A percentile compares a stretch with the other conserved stretches of the same genome.
Evolutionary conservation across 2,329 filamentous ascomycete genomes (phyloP).

Genomic region (Microdochium bolleyi): DNA sequence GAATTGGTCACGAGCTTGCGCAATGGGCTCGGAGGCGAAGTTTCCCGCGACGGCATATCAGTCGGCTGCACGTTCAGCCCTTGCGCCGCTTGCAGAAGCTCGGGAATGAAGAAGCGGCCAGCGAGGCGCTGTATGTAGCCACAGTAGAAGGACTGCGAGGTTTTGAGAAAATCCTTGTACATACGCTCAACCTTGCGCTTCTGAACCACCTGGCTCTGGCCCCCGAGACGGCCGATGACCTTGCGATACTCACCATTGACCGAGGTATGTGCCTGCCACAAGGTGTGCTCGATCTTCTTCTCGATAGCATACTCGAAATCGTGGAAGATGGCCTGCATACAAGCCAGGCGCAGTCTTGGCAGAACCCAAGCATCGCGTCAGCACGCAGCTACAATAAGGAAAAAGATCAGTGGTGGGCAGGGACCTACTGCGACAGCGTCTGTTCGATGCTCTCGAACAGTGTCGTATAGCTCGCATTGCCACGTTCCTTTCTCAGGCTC

Average conservation of each 20-base stretch:
- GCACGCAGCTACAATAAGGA: constrained; percentile 5
- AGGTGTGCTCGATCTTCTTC: constrained; percentile 56
- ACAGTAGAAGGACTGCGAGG: constrained; percentile 81
- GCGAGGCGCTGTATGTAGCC: constrained; percentile 74
- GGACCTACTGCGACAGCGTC: constrained; percentile 21
- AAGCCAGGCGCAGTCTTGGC: constrained; percentile 60
- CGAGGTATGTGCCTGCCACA: constrained; percentile 74
- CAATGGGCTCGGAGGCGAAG: constrained; percentile 32
- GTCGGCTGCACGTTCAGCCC: constrained; percentile 33
- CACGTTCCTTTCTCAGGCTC: constrained; percentile 17
- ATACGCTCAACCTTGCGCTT: constrained; percentile 73
- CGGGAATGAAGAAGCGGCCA: constrained; percentile 45
- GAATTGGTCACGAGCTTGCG: constrained; percentile 58
- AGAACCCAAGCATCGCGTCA: constrained; percentile 6
- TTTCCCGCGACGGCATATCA: constrained; percentile 35
- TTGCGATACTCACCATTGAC: constrained; percentile 75
- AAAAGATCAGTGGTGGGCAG: not conserved
- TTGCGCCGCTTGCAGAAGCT: constrained; percentile 35
- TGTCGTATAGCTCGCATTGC: constrained; percentile 16
- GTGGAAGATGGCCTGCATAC: constrained; percentile 63
- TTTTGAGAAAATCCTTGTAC: constrained; percentile 80
- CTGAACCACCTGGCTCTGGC: constrained; percentile 46
- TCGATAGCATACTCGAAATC: constrained; percentile 60
- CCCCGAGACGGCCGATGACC: constrained; percentile 48
- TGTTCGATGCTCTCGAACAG: constrained; percentile 21